Base-by-base conservation (phyloP, 306 rosid genomes). In the Mimosa bimucronata region DNA sequence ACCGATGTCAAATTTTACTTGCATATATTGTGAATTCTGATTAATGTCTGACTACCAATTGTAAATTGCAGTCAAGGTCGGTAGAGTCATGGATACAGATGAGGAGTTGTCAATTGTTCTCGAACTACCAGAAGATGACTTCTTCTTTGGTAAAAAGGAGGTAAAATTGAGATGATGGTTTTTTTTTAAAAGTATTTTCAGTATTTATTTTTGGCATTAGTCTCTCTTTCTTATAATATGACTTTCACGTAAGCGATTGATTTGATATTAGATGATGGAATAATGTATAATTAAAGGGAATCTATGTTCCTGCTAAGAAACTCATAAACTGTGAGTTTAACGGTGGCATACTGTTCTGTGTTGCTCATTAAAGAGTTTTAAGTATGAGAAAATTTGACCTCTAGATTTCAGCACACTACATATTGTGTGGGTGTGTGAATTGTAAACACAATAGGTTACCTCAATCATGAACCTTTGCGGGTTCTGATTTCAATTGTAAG, bases 41-140 rank as follows among this genome's bases (percentile, higher is more conserved):
- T 70, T 70, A 38, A 45, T 74, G 78, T 76, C 50, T 81, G 50
- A 64, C 81, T 80, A 65, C 71, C 53, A 57, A 70, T 61, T 83
- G 11, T 78, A 71, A 58, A 66, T 79, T 77, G 83, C 91, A 91
- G 92, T 76, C 31, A 44, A 75, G 28, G 34, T 45, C 80, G 68
- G 48, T 66, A 62, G 48, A 71, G 62, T 57, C 44, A 80, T 77
- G 87, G 77, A 82, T 75, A 74, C 82, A 66, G 86, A 81, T 10
- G 48, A 84, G 61, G 85, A 77, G 73, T 85, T 85, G 83, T 79
- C 86, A 19, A 26, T 93, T 80, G 84, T 82, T 83, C 91, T 91
- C n/a, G 94, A 93, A 81, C 85, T 91, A 57, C 48, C 90, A 31
- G 84, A 88, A 81, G 81, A 45, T 31, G 97, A 95, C 82, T 76